Evolutionary conservation across 1,139 yeast genomes (phyloP), one percentile per base, ranked within the genome.

Genomic region (Kodamaea derodonti): DNA sequence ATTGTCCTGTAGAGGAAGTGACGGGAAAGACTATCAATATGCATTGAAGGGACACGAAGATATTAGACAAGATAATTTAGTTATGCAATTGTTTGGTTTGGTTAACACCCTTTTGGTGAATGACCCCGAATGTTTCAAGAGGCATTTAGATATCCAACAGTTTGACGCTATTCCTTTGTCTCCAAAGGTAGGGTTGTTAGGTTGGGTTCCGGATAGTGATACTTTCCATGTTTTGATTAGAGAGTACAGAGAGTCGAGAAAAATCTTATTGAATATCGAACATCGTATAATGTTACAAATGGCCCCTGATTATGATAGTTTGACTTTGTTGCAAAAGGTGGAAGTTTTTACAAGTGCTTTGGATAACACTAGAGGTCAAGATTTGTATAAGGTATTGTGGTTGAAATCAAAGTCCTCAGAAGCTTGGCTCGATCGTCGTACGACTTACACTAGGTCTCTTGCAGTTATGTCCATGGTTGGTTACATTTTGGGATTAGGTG

Each of bases 391-490:
- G 48, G 97, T 94, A 3, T 66, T 94, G 47, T 94, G 99, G 99
- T 72, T 92, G 46, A 92, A 92, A 62, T 86, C 96, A 31, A 80
- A 92, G 49, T 87, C 97, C 0, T 88, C 97, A 0, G 99, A 94
- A 58, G 87, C 97, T 0, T 94, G 99, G 99, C 68, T 94, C 27
- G 97, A 94, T 54, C 78, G 99, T 49, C 80, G 99, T 56, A 90
- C 97, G 0, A 90, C 95, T 3, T 94, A 92, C 53, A 92, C 97
- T 0, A 71, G 98, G 41, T 92, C 98, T 0, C 69, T 94, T 45
- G 98, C 98, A 0, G 97, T 88, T 4, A 94, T 92, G 97, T 90
- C 97, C 0, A 92, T 92, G 97, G 95, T 84, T 30, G 98, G 98
- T 1, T 92, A 92, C 58, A 90, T 92, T 36, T 69, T 92, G 26